Evolutionary conservation across 2,329 filamentous ascomycete genomes (phyloP), one percentile per base, ranked within the genome.

Genomic region (Tolypocladium inflatum): DNA sequence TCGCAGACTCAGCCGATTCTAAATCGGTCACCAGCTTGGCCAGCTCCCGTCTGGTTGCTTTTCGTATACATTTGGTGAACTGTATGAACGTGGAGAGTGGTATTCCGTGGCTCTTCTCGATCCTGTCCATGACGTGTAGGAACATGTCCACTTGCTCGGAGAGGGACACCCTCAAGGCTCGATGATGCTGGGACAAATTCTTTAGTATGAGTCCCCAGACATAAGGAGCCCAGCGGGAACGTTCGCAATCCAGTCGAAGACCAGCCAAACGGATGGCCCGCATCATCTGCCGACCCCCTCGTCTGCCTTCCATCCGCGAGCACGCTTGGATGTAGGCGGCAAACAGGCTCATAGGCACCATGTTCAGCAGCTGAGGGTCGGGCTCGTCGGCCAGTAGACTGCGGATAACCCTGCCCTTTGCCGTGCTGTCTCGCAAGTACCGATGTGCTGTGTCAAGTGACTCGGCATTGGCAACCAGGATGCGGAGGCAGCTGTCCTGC

Each of bases 381-480:
- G 71, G 67, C 7, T 64, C 61, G 8, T 64, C 58, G 2, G 60
- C 56, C 10, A 64, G 55, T 33, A 73, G 56, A 41, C 56, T 60
- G 19, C 55, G 57, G 11, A 64, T 21, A 5, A 59, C 41, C n/a
- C 41, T 50, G 9, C 54, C 30, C 11, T 57, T 55, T 35, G 60
- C 62, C 2, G 63, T 61, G 60, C 77, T 77, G 58, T 83, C 79
- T 9, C 64, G 64, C 21, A 87, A 69, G 67, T 83, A 85, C 26
- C 67, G 65, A 39, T 80, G 60, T 0, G 78, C 84, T 11, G 75
- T 72, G 11, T 74, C 66, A 13, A 82, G 63, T 5, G 76, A 78
- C 1, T 68, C 64, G 0, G 85, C 80, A 62, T 83, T 74, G 5
- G 74, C 70, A 2, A 91, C 63, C 2, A 91, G 72, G 21, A 83